Evolutionary conservation across 2,329 filamentous ascomycete genomes (phyloP).

Genomic region (Alternaria metachromatica): DNA sequence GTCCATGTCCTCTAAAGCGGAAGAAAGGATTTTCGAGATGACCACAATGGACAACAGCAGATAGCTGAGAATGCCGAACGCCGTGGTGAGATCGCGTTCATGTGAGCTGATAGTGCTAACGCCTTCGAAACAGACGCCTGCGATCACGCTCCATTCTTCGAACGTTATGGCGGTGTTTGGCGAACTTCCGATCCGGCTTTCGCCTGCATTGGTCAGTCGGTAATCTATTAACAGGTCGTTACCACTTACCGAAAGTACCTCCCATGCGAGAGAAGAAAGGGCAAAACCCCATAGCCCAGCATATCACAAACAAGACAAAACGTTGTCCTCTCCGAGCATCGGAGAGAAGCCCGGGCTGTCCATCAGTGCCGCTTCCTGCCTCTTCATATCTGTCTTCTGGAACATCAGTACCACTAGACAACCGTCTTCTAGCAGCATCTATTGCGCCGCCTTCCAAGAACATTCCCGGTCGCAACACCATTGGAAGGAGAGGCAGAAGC

Average conservation of each 20-base stretch:
- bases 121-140: constrained; percentile 7
- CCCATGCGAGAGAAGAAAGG: constrained; percentile 26
- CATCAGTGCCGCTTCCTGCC: background rate
- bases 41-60: constrained; percentile 11
- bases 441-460: background rate
- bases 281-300: constrained; percentile 24
- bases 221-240: background rate
- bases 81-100: constrained; percentile 1
- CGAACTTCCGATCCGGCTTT: constrained; percentile 10
- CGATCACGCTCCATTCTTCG: constrained; percentile 13
- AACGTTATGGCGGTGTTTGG: constrained; percentile 8
- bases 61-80: constrained; percentile 11
- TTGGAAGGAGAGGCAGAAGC: constrained; percentile 24
- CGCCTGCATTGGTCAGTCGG: background rate
- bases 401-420: background rate
- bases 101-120: background rate
- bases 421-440: background rate
- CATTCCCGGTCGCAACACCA: constrained; percentile 5
- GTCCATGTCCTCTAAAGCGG: background rate
- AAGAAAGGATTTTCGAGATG: constrained; percentile 7
- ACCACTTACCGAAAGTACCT: constrained; percentile 16
- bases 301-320: constrained; percentile 19
- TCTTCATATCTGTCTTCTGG: background rate
- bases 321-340: constrained; percentile 10
- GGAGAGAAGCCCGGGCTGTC: background rate